phyloP scores from a whole-genome alignment of 2,329 filamentous ascomycete species.

The Epichloe brachyelytri region DNA sequence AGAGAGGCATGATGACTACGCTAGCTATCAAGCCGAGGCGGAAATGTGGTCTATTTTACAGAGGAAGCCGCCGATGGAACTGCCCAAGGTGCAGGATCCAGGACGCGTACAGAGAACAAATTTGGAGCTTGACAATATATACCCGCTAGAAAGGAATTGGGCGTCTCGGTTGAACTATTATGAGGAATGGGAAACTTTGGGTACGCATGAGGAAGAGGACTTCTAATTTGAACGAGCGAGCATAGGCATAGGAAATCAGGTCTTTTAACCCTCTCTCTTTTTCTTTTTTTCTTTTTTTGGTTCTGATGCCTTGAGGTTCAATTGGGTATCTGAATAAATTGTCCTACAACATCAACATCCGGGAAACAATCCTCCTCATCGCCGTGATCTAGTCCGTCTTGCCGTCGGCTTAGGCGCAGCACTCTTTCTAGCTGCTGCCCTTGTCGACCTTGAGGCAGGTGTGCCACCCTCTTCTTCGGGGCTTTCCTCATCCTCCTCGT shows the following conservation, averaged over 20 bases:
- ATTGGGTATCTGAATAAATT: not conserved
- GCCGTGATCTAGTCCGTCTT: constrained; percentile 5
- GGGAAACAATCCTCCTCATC: not conserved
- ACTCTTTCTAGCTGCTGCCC: constrained; percentile 2
- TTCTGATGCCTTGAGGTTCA: not conserved
- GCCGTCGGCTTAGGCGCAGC: constrained; percentile 1
- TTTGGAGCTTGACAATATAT: constrained; percentile 22
- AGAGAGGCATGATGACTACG: constrained; percentile 27
- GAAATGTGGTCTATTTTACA: constrained; percentile 33
- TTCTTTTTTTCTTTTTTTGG: not conserved
- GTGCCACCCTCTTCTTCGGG: constrained; percentile 14
- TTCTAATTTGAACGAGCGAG: not conserved
- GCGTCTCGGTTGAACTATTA: constrained; percentile 21
- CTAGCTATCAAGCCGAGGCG: constrained; percentile 28
- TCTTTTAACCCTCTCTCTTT: no score
- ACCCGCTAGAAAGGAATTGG: constrained; percentile 27
- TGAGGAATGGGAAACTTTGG: constrained; percentile 30
- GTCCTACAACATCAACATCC: not conserved
- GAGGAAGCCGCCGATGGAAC: constrained; percentile 22
- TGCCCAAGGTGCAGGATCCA: constrained; percentile 18
- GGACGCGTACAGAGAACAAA: constrained; percentile 16
- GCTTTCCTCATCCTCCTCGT: constrained; percentile 18
- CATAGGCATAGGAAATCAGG: not conserved
- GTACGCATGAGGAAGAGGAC: not conserved
- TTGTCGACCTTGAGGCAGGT: constrained; percentile 22